Percentiles rank a stretch among this genome's conserved stretches.
These are phyloP conservation scores for Inga laurina DNA, from an alignment of 306 rosid genomes.

Conservation along the genomic window DNA sequence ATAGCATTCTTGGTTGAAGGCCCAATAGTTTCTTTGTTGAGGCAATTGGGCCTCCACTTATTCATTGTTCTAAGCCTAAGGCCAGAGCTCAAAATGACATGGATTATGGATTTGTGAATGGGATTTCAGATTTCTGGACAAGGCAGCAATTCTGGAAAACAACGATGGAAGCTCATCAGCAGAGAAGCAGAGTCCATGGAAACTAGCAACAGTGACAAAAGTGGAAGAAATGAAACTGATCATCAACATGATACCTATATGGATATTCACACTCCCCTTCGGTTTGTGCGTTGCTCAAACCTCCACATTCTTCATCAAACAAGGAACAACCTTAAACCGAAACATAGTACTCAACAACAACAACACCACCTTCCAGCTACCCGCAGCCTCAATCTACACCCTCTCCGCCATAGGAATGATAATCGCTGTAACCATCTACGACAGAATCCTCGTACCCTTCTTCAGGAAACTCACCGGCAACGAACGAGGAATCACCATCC, in stretches of 20 bases:
- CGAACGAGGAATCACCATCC: conserved; percentile 86
- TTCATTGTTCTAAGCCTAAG: not conserved
- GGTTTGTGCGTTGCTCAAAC: conserved; percentile 73
- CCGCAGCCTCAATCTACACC: conserved; percentile 75
- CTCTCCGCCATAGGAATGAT: conserved; percentile 76
- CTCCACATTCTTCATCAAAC: conserved; percentile 89
- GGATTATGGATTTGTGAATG: not conserved
- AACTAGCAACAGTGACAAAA: conserved; percentile 61
- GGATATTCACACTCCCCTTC: conserved; percentile 76
- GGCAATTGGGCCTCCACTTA: not conserved
- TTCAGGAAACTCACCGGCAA: conserved; percentile 60
- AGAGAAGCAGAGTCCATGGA: conserved; percentile 68
- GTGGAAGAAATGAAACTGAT: conserved; percentile 92
- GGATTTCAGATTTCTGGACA: conserved; percentile 77
- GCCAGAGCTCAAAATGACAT: not conserved
- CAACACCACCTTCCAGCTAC: conserved; percentile 49
- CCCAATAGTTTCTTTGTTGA: not conserved
- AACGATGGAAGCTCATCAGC: conserved; percentile 22
- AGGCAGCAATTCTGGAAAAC: conserved; percentile 71
- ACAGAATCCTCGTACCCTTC: conserved; percentile 65
- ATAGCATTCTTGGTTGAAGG: not conserved
- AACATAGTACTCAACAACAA: conserved; percentile 23
- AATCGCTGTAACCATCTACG: conserved; percentile 66
- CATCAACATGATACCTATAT: conserved; percentile 81
- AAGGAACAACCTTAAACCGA: conserved; percentile 54